Evolutionary conservation across 352 stramenopile genomes (phyloP).

Genomic region (Phytophthora sojae): DNA sequence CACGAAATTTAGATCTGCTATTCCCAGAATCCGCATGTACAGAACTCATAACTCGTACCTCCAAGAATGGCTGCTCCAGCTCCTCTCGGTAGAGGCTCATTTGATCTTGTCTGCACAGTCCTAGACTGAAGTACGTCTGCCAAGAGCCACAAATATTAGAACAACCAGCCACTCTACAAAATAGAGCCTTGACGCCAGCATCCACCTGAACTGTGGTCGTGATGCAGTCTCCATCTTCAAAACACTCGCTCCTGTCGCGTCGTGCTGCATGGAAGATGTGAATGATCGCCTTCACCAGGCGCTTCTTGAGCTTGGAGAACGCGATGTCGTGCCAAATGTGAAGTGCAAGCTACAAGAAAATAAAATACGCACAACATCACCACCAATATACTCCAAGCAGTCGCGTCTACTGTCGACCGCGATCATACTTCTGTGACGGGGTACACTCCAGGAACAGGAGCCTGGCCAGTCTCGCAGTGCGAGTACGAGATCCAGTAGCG

Average conservation of each 20-base stretch:
- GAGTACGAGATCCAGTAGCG: conserved; percentile 91
- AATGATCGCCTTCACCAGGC: conserved; percentile 68
- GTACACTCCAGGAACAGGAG: conserved; percentile 85
- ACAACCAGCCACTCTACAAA: not conserved
- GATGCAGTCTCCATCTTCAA: conserved; percentile 78
- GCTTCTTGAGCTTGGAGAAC: conserved; percentile 76
- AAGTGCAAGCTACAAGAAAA: conserved; percentile 63
- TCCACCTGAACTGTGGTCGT: conserved; percentile 76
- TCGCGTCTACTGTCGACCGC: not conserved
- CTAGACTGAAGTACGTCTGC: conserved; percentile 83
- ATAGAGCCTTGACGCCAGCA: not conserved
- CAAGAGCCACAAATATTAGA: not conserved
- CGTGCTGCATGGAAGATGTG: conserved; percentile 71
- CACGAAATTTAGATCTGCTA: not conserved
- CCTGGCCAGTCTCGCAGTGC: conserved; percentile 85
- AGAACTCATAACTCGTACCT: conserved; percentile 37
- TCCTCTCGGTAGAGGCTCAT: conserved; percentile 87
- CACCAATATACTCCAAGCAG: not conserved
- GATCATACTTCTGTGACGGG: conserved; percentile 74
- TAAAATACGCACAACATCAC: not conserved
- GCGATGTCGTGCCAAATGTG: conserved; percentile 89
- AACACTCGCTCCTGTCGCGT: conserved; percentile 60
- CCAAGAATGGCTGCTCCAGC: conserved; percentile 74
- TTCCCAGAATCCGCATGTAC: not conserved
- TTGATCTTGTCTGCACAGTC: conserved; percentile 76